These are phyloP conservation scores for Paraurostyla sp. DNA, from an alignment of 73 alveolate genomes.

Conservation along the genomic window DNA sequence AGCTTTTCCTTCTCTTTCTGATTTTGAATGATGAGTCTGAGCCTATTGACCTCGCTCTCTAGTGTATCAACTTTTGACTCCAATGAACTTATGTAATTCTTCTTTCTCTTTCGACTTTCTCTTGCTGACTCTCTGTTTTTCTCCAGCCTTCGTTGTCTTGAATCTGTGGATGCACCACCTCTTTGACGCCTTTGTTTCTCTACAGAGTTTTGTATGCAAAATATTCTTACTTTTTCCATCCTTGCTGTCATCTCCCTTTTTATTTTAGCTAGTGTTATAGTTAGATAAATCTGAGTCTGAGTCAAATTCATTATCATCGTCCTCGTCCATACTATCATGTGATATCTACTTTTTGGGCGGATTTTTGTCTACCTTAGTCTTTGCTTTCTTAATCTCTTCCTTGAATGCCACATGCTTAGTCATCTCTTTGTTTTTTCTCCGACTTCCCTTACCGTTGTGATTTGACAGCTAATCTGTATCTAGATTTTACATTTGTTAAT, in stretches of 20 bases:
- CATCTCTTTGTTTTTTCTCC: conserved; percentile 31
- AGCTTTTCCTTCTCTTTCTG: conserved; percentile 57
- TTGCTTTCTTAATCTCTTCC: not conserved
- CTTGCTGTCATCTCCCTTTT: not conserved
- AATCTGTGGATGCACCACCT: conserved; percentile 57
- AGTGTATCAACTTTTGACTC: conserved; percentile 67
- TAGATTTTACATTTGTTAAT: not conserved
- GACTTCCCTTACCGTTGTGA: conserved; percentile 2
- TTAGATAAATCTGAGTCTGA: conserved; percentile 9
- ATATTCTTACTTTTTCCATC: conserved; percentile 29
- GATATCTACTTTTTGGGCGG: not conserved
- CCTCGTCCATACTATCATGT: conserved; percentile 23
- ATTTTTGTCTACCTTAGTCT: not conserved
- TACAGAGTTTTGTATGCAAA: not conserved
- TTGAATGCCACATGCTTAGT: conserved; percentile 5
- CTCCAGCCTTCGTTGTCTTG: conserved; percentile 67
- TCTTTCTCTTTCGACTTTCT: conserved; percentile 83
- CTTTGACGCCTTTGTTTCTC: conserved; percentile 27
- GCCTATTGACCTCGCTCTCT: conserved; percentile 55
- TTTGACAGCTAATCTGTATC: not conserved
- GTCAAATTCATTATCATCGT: conserved; percentile 48
- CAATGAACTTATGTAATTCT: conserved; percentile 73
- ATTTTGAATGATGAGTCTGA: conserved; percentile 4
- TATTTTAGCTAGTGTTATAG: not conserved
- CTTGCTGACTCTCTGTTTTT: conserved; percentile 87